These are phyloP conservation scores for Senecio squalidus DNA, from an alignment of 140 eudicot species.

Conservation along the genomic window DNA sequence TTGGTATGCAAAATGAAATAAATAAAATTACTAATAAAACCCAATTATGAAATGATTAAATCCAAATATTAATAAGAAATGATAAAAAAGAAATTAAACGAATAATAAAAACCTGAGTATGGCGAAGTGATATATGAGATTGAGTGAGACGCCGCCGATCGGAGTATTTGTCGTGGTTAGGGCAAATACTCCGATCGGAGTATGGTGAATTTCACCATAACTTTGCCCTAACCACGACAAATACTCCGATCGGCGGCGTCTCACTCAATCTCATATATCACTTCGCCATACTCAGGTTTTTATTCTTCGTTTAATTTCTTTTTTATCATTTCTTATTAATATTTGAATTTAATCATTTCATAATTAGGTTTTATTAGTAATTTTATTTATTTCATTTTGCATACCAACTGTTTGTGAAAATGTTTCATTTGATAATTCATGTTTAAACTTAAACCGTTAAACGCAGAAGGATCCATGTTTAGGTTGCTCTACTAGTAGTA, in stretches of 20 bases:
- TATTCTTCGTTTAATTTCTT: neutral
- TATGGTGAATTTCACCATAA: neutral
- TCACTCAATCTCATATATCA: neutral
- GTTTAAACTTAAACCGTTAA: too few species aligned
- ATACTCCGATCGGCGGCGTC: constrained; percentile 17
- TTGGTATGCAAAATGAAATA: neutral
- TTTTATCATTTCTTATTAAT: neutral
- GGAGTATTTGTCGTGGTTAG: constrained; percentile 12
- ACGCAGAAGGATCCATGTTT: too few species aligned
- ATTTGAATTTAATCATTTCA: neutral
- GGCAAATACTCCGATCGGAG: too few species aligned
- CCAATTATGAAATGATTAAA: neutral
- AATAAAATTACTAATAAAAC: neutral
- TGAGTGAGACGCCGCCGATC: constrained; percentile 16
- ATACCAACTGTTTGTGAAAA: neutral
- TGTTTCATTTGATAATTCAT: neutral
- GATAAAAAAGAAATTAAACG: neutral
- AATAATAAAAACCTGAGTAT: constrained; percentile 21
- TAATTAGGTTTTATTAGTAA: neutral
- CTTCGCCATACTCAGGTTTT: constrained; percentile 13
- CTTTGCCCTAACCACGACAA: constrained; percentile 10
- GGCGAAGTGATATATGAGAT: neutral
- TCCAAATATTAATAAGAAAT: neutral
- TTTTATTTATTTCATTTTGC: neutral
- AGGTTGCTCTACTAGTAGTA: too few species aligned